Conservation (phyloP, 2,329 filamentous ascomycete genomes). For the Metarhizium guizhouense region DNA sequence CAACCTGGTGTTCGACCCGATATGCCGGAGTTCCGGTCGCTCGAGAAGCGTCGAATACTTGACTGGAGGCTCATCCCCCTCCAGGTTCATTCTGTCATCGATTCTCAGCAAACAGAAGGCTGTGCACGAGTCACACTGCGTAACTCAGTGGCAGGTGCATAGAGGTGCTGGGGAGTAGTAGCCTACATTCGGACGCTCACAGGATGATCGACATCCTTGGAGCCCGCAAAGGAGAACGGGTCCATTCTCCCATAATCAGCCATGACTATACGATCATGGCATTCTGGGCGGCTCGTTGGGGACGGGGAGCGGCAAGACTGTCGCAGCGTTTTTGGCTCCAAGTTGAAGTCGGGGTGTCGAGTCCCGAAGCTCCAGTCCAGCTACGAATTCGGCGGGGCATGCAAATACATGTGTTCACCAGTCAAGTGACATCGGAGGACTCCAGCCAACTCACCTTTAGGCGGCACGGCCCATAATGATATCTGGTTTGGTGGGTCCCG, state of each 20-base stretch:
- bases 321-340: background rate
- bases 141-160: background rate
- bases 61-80: slow-evolving; percentile 32
- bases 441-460: too few species aligned
- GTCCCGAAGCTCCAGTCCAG: too few species aligned
- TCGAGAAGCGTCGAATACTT: slow-evolving; percentile 63
- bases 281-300: slow-evolving; percentile 10
- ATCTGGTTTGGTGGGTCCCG: too few species aligned
- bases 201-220: slow-evolving; percentile 70
- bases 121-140: background rate
- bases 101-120: slow-evolving; percentile 11
- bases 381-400: too few species aligned
- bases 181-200: slow-evolving; percentile 57
- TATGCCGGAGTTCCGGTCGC: slow-evolving; percentile 71
- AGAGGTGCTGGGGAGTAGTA: background rate
- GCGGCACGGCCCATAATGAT: too few species aligned
- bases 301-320: background rate
- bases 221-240: slow-evolving; percentile 90
- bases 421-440: too few species aligned
- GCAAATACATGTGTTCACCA: too few species aligned
- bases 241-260: slow-evolving; percentile 58
- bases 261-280: slow-evolving; percentile 22
- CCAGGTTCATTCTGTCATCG: slow-evolving; percentile 35
- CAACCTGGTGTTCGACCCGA: slow-evolving; percentile 76
- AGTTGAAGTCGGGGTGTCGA: background rate